phyloP scores from a whole-genome alignment of 2,329 filamentous ascomycete species.

The Clarireedia sp. region DNA sequence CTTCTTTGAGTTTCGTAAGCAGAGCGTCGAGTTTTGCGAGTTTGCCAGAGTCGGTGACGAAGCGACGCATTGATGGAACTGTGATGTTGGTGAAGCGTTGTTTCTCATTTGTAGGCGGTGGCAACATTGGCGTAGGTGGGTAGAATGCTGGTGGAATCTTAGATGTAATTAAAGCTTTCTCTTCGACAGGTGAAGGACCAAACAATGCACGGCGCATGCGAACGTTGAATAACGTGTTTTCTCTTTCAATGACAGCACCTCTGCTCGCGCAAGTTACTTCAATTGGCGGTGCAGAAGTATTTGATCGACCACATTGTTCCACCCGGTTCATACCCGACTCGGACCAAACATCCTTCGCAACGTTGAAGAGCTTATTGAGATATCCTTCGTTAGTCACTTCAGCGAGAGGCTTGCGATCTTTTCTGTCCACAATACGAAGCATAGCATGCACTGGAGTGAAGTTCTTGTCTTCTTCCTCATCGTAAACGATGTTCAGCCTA shows the following conservation, averaged over 20 bases:
- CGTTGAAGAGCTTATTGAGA: conserved; percentile 69
- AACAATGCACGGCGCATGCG: conserved; percentile 68
- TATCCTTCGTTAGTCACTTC: conserved; percentile 65
- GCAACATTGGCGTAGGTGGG: conserved; percentile 60
- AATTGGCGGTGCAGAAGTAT: conserved; percentile 77
- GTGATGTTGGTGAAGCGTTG: conserved; percentile 82
- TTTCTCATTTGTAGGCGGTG: conserved; percentile 71
- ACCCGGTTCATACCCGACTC: conserved; percentile 67
- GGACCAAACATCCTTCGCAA: conserved; percentile 58
- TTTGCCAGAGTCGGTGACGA: conserved; percentile 96
- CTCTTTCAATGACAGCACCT: conserved; percentile 54
- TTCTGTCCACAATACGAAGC: conserved; percentile 69
- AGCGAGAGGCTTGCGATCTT: conserved; percentile 57
- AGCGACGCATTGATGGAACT: conserved; percentile 93
- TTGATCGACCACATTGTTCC: conserved; percentile 73
- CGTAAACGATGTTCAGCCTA: conserved; percentile 61
- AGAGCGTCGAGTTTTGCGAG: conserved; percentile 84
- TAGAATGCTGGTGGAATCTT: conserved; percentile 60
- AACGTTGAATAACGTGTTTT: conserved; percentile 71
- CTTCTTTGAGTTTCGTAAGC: conserved; percentile 82
- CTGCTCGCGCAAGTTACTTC: conserved; percentile 69
- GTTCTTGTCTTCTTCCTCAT: conserved; percentile 51
- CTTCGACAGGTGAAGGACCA: conserved; percentile 54
- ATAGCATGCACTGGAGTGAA: conserved; percentile 69
- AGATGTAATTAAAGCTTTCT: conserved; percentile 65